Evolutionary conservation across 768 basidiomycete species (phyloP).

Genomic region (Podaxis sp.): DNA sequence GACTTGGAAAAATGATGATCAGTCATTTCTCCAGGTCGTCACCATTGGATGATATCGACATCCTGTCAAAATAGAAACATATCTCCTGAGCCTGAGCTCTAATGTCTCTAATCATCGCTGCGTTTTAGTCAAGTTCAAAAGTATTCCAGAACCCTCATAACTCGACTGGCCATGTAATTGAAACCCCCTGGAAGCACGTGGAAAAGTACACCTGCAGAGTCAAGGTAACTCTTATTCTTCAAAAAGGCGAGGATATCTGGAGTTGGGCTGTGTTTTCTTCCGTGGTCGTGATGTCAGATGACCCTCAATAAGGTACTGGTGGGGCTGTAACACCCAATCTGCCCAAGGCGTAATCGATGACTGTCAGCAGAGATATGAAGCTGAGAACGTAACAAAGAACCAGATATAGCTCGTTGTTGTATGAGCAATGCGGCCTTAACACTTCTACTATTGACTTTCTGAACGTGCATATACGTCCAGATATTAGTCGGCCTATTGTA

Average conservation of each 20-base stretch:
- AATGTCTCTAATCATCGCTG: no score
- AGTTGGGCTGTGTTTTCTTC: no score
- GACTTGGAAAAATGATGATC: not conserved
- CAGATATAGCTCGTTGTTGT: not conserved
- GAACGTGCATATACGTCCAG: no score
- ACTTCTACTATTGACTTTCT: no score
- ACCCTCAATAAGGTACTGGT: not conserved
- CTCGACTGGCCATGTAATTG: not conserved
- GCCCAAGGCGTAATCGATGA: not conserved
- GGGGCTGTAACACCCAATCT: not conserved
- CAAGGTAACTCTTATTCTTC: no score
- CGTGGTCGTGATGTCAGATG: no score
- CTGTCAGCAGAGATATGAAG: not conserved
- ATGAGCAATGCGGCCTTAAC: no score
- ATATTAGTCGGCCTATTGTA: not conserved
- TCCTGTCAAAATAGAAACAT: not conserved
- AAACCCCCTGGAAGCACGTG: not conserved
- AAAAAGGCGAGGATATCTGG: no score
- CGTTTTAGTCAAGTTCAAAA: not conserved
- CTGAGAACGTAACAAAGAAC: not conserved
- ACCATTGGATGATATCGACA: not conserved
- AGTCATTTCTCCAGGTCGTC: not conserved
- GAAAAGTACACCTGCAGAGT: not conserved
- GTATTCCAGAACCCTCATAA: not conserved
- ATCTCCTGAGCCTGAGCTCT: not conserved